A percentile compares a stretch with the other conserved stretches of the same genome.
phyloP scores from a whole-genome alignment of 108 stramenopile species.

The Pseudonitzschia delicatissima region DNA sequence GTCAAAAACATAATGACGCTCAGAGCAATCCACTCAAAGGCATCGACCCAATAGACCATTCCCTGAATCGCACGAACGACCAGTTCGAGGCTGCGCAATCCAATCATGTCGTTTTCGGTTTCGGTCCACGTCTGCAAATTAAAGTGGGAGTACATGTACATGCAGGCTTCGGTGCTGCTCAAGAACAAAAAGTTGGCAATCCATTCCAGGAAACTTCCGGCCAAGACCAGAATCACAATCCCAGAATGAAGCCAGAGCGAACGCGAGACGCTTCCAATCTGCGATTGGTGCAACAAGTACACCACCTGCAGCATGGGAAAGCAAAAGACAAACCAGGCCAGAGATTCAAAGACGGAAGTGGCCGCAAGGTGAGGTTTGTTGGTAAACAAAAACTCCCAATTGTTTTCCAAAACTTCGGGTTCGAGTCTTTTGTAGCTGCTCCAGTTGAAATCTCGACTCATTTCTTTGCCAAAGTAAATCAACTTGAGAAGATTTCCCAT shows the following conservation, averaged over 20 bases:
- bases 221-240: conserved; percentile 47
- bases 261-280: conserved; percentile 43
- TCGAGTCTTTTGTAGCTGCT: no score
- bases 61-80: conserved; percentile 37
- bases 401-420: no score
- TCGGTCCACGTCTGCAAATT: conserved; percentile 57
- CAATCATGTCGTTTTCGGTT: conserved; percentile 38
- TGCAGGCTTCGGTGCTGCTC: conserved; percentile 36
- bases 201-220: conserved; percentile 54
- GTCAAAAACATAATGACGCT: conserved; percentile 20
- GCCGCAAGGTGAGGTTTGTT: no score
- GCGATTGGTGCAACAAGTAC: conserved; percentile 49
- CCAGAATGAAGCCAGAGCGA: conserved; percentile 42
- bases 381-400: no score
- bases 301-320: conserved; percentile 60
- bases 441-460: no score
- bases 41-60: conserved; percentile 22
- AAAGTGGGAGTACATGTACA: conserved; percentile 50
- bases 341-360: no score
- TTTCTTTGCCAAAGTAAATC: no score
- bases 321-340: no score
- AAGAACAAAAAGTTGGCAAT: conserved; percentile 45
- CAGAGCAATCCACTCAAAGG: conserved; percentile 26
- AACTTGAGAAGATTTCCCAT: no score
- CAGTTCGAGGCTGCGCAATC: conserved; percentile 69